A percentile compares a stretch with the other conserved stretches of the same genome.
phyloP scores from a whole-genome alignment of 805 yeast genomes.

The Metschnikowia anglica region DNA sequence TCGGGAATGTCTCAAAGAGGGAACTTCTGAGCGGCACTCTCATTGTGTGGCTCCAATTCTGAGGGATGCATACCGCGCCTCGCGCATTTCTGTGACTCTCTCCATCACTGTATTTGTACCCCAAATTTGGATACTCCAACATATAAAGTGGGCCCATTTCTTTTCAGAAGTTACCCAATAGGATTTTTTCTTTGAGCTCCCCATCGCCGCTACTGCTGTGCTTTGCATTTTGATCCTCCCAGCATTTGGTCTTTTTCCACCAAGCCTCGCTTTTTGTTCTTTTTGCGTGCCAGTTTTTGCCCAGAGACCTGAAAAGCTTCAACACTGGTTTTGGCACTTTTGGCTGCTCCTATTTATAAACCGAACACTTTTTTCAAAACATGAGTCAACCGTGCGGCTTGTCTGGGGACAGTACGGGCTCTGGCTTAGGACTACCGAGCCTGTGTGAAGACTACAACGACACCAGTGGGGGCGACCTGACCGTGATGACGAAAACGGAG shows the following conservation, averaged over 20 bases:
- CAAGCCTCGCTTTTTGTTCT: too few species aligned
- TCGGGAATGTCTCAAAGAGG: constrained; percentile 2
- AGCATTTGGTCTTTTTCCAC: too few species aligned
- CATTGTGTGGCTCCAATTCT: constrained; percentile 3
- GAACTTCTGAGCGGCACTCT: not conserved
- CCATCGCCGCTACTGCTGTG: too few species aligned
- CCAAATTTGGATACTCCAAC: not conserved
- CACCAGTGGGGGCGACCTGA: constrained; percentile 10
- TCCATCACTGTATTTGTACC: not conserved
- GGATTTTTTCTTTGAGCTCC: not conserved
- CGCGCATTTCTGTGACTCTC: constrained; percentile 8
- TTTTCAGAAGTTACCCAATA: not conserved
- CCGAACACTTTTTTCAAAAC: too few species aligned
- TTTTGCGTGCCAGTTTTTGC: too few species aligned
- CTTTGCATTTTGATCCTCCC: too few species aligned
- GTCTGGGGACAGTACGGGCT: constrained; percentile 4
- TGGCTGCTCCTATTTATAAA: too few species aligned
- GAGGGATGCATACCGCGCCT: not conserved
- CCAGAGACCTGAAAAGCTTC: too few species aligned
- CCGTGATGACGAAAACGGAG: constrained; percentile 3
- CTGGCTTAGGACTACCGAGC: not conserved
- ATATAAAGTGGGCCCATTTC: constrained; percentile 4
- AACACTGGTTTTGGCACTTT: too few species aligned
- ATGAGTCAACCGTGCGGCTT: constrained; percentile 5
- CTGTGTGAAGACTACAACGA: not conserved